phyloP scores from a whole-genome alignment of 192 early-diverging fungal species.

The Podila minutissima region DNA sequence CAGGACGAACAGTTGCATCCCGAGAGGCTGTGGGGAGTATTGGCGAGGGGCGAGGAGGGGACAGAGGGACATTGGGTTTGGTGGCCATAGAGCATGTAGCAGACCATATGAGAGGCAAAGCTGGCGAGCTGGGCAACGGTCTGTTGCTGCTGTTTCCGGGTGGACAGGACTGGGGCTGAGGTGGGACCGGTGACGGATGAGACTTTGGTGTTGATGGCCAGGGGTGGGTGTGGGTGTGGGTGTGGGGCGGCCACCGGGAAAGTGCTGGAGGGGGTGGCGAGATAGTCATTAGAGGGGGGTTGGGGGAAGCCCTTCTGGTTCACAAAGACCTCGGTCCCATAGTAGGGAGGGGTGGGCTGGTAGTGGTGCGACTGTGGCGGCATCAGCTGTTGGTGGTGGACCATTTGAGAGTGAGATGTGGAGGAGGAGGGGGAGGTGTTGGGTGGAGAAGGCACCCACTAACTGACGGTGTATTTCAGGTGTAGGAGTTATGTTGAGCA shows the following conservation, averaged over 20 bases:
- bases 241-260: not conserved
- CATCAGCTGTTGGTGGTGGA: not conserved
- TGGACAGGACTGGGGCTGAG: not conserved
- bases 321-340: not conserved
- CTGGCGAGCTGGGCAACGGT: slow-evolving; percentile 59
- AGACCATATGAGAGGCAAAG: slow-evolving; percentile 68
- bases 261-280: not conserved
- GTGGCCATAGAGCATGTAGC: slow-evolving; percentile 60
- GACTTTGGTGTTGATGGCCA: not conserved
- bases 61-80: slow-evolving; percentile 37
- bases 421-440: not conserved
- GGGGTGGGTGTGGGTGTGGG: not conserved
- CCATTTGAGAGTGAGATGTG: not conserved
- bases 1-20: not conserved
- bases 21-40: no score
- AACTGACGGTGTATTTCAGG: no score
- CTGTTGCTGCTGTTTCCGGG: slow-evolving; percentile 18
- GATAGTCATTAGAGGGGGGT: not conserved
- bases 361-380: not conserved
- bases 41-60: slow-evolving; percentile 23
- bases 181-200: not conserved
- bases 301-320: not conserved
- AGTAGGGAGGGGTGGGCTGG: slow-evolving; percentile 2
- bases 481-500: no score
- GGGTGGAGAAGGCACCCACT: no score